Base-by-base conservation (phyloP, 805 yeast species). In the Cephaloascus fragrans region DNA sequence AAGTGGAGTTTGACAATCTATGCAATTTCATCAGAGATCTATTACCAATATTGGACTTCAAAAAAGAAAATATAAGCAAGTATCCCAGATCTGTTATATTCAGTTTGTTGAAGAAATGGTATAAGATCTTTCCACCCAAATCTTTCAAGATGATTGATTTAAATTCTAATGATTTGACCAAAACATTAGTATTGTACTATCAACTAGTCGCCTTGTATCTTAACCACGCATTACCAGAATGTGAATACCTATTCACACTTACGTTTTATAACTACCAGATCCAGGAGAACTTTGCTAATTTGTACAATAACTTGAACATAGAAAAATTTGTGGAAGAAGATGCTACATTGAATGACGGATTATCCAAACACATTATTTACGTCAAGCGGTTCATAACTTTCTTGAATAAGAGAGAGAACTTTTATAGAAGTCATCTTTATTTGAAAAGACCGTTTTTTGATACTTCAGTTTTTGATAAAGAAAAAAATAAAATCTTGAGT, bases 81-180 rank as follows among this genome's bases (percentile, higher is more conserved):
- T 31, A 31, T 31, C 33, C 33, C 8, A 31, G 33, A 31, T 31
- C 33, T 6, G 33, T 31, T 14, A 31, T 31, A 6, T 31, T 31
- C 33, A 31, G 33, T 16, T 31, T 31, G n/a, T 31, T 31, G 33
- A 31, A 31, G 15, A 31, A 31, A 31, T 31, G 33, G 33, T 31
- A 31, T 16, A 31, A 31, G 33, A 14, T 31, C n/a, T 31, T n/a
- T 14, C 33, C 33, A 14, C 28, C 28, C 12, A 23, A 23, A 23
- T 8, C 6, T 23, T 23, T 23, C 12, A 23, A 23, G 12, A 23
- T 23, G 28, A 31, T 31, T 16, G 33, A 31, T 16, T 16, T 31
- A 16, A 6, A 14, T 31, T 14, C 33, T 6, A 31, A 14, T 14
- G 17, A 8, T 8, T 14, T 16, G 17, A 31, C n/a, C 5, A 14